These are phyloP conservation scores for Chaetomium olivaceum DNA, from an alignment of 2,329 filamentous ascomycete genomes.

Conservation along the genomic window DNA sequence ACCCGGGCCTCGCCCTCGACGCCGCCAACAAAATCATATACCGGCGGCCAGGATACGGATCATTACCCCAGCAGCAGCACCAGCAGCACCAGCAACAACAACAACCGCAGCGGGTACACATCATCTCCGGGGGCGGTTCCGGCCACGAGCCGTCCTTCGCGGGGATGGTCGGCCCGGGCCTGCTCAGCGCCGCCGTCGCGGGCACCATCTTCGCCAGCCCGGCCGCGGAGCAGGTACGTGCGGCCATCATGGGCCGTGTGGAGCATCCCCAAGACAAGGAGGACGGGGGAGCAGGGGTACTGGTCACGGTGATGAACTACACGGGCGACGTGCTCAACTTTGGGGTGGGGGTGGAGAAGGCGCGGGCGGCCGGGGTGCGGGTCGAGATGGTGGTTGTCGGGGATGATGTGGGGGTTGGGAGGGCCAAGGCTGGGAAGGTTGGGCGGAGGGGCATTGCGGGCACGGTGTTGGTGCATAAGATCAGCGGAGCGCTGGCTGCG, in stretches of 20 bases:
- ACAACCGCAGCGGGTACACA: constrained; percentile 64
- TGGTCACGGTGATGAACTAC: constrained; percentile 96
- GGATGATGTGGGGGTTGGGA: constrained; percentile 88
- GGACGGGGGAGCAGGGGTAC: constrained; percentile 53
- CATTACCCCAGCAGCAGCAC: not conserved
- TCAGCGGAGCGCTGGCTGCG: constrained; percentile 79
- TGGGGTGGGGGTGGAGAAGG: constrained; percentile 90
- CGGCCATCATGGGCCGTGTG: constrained; percentile 72
- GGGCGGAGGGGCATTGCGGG: constrained; percentile 88
- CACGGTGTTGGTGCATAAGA: constrained; percentile 88
- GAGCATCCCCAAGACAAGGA: constrained; percentile 45
- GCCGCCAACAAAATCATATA: constrained; percentile 81
- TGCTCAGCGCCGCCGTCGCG: constrained; percentile 79
- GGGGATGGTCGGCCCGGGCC: constrained; percentile 77
- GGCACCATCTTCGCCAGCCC: constrained; percentile 82
- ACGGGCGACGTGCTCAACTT: constrained; percentile 90
- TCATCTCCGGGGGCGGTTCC: constrained; percentile 85
- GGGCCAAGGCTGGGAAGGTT: constrained; percentile 82
- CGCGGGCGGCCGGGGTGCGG: constrained; percentile 71
- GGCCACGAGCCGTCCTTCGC: constrained; percentile 90
- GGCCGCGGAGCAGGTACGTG: constrained; percentile 75
- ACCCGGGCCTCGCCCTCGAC: constrained; percentile 81
- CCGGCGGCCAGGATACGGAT: constrained; percentile 55
- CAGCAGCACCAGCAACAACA: too few relatives aligned
- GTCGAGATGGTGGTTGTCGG: constrained; percentile 90